Conservation (phyloP, 1,284 basidiomycete species). For the Ceratobasidium papillatum region DNA sequence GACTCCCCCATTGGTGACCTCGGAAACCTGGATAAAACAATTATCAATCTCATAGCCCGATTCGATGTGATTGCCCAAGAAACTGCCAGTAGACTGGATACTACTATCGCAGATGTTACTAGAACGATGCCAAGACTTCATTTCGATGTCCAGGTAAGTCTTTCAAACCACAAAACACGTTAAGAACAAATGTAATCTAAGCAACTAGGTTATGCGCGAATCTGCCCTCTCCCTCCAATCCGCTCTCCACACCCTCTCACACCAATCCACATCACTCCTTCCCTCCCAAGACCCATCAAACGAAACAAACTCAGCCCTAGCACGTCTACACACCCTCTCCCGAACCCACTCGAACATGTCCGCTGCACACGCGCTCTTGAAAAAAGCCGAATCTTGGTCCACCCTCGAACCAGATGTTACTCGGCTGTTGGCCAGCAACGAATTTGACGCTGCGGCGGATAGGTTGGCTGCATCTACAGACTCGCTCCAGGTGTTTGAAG, state of each 20-base stretch:
- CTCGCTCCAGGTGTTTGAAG: slow-evolving; percentile 89
- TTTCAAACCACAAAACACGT: background rate
- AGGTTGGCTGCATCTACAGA: slow-evolving; percentile 85
- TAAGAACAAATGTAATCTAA: background rate
- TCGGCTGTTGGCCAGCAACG: slow-evolving; percentile 71
- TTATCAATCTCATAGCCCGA: slow-evolving; percentile 74
- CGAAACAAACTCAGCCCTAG: slow-evolving; percentile 69
- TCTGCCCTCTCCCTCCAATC: slow-evolving; percentile 78
- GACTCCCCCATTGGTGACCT: slow-evolving; percentile 59
- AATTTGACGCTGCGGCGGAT: slow-evolving; percentile 86
- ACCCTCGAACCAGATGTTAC: slow-evolving; percentile 91
- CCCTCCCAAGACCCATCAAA: slow-evolving; percentile 55
- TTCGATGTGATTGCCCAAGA: slow-evolving; percentile 88
- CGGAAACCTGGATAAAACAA: slow-evolving; percentile 73
- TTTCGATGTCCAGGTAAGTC: slow-evolving; percentile 82
- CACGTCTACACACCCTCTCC: slow-evolving; percentile 80
- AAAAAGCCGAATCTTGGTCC: slow-evolving; percentile 94
- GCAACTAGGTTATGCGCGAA: slow-evolving; percentile 76
- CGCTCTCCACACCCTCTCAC: slow-evolving; percentile 65
- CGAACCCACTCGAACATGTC: slow-evolving; percentile 86
- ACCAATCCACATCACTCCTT: slow-evolving; percentile 51
- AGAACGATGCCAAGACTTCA: slow-evolving; percentile 85
- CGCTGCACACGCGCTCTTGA: slow-evolving; percentile 81
- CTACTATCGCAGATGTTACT: slow-evolving; percentile 88
- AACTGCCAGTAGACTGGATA: slow-evolving; percentile 83